Evolutionary conservation across 192 early-diverging fungal species (phyloP).

Genomic region (Podila clonocystis): DNA sequence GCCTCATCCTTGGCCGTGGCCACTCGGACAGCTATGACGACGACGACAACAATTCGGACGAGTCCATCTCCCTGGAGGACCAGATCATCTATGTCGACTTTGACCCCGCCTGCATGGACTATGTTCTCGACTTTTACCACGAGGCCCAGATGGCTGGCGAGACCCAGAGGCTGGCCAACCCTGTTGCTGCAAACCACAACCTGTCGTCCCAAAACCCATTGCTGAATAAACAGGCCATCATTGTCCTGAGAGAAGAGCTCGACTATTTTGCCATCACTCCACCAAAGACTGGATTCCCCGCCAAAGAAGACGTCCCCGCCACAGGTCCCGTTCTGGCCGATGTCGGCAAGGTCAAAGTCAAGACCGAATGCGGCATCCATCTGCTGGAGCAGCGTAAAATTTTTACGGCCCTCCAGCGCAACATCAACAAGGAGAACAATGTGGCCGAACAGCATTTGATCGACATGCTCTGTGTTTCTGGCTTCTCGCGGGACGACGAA

Average conservation of each 20-base stretch:
- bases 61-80: slow-evolving; percentile 53
- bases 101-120: slow-evolving; percentile 63
- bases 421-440: slow-evolving; percentile 74
- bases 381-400: slow-evolving; percentile 75
- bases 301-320: slow-evolving; percentile 36
- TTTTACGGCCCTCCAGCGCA: slow-evolving; percentile 79
- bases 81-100: slow-evolving; percentile 67
- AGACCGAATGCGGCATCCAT: slow-evolving; percentile 69
- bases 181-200: slow-evolving; percentile 8
- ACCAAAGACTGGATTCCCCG: slow-evolving; percentile 40
- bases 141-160: slow-evolving; percentile 54
- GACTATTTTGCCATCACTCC: slow-evolving; percentile 78
- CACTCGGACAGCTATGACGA: slow-evolving; percentile 48
- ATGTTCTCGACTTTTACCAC: slow-evolving; percentile 59
- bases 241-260: slow-evolving; percentile 81
- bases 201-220: slow-evolving; percentile 57
- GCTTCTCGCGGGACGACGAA: slow-evolving; percentile 73
- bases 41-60: slow-evolving; percentile 50
- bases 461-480: slow-evolving; percentile 83
- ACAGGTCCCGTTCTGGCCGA: slow-evolving; percentile 28
- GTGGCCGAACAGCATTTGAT: slow-evolving; percentile 82
- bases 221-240: slow-evolving; percentile 70
- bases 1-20: slow-evolving; percentile 53
- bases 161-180: slow-evolving; percentile 33
- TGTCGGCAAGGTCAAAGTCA: slow-evolving; percentile 51